Percentiles rank a stretch among this genome's conserved stretches.
Evolutionary conservation across 306 rosid genomes (phyloP).

Genomic region (Trichosanthes cucumerina): DNA sequence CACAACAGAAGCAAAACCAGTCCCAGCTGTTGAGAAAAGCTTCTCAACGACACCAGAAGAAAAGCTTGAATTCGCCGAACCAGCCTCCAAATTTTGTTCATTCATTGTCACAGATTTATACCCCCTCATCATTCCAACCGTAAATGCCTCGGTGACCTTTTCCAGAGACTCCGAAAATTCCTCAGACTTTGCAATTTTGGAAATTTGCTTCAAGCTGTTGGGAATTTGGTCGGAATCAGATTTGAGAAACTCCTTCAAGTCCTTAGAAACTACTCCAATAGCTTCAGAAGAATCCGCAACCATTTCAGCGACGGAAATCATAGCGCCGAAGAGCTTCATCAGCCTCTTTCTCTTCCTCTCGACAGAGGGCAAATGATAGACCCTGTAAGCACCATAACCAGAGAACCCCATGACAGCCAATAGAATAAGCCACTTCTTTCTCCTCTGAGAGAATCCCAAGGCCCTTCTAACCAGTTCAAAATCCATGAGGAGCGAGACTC

Average conservation of each 20-base stretch:
- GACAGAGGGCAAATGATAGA: constrained; percentile 51
- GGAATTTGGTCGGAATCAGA: constrained; percentile 82
- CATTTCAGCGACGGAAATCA: constrained; percentile 47
- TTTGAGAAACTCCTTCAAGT: constrained; percentile 45
- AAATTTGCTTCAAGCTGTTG: constrained; percentile 59
- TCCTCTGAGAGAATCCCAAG: constrained; percentile 29
- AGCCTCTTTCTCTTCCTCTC: constrained; percentile 36
- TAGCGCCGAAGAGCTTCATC: constrained; percentile 41
- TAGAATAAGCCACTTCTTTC: constrained; percentile 41
- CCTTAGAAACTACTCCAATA: constrained; percentile 42
- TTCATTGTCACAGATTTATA: constrained; percentile 18
- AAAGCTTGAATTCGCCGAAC: constrained; percentile 18
- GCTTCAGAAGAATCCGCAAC: constrained; percentile 59
- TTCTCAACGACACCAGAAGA: constrained; percentile 40
- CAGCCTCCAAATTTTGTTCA: constrained; percentile 9
- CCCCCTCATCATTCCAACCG: constrained; percentile 51
- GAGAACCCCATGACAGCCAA: constrained; percentile 53
- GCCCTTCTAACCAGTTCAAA: constrained; percentile 33
- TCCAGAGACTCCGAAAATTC: constrained; percentile 41
- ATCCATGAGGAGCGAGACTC: constrained; percentile 34
- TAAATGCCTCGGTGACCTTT: constrained; percentile 44
- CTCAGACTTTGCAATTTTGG: constrained; percentile 52
- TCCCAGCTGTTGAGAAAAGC: constrained; percentile 61
- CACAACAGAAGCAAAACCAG: constrained; percentile 71
- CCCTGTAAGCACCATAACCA: constrained; percentile 56